Evolutionary conservation across 2,329 filamentous ascomycete genomes (phyloP).

Genomic region (Colletotrichum theobromicola): DNA sequence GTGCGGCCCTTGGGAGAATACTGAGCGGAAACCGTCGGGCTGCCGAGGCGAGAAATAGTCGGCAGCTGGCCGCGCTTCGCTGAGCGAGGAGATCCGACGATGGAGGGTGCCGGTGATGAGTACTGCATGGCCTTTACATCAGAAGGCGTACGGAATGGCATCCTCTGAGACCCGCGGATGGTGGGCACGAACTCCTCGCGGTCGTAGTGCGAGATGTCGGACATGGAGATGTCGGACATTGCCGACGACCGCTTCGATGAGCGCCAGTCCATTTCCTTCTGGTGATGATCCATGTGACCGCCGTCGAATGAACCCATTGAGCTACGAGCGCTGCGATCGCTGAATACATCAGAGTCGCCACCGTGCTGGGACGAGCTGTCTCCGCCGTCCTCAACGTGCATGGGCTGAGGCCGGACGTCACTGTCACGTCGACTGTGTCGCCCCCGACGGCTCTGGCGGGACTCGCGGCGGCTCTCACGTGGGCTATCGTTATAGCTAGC

Average conservation of each 20-base stretch:
- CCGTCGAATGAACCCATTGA: constrained; percentile 56
- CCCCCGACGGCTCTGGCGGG: neutral
- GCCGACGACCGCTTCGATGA: constrained; percentile 42
- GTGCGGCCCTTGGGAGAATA: constrained; percentile 58
- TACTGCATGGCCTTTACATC: constrained; percentile 75
- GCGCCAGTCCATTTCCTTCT: constrained; percentile 35
- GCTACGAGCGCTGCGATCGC: constrained; percentile 61
- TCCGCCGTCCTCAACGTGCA: constrained; percentile 31
- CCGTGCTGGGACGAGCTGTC: constrained; percentile 58
- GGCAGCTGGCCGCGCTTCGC: constrained; percentile 51
- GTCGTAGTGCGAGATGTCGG: constrained; percentile 35
- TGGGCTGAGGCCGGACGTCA: neutral
- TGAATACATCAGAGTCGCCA: constrained; percentile 63
- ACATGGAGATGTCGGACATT: constrained; percentile 58
- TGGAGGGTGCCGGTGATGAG: constrained; percentile 67
- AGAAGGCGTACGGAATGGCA: constrained; percentile 72
- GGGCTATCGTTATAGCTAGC: neutral
- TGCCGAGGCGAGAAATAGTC: constrained; percentile 62
- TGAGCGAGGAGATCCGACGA: constrained; percentile 54
- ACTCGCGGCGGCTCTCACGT: neutral
- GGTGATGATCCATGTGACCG: constrained; percentile 27
- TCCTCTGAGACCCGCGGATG: constrained; percentile 63
- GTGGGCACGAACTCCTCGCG: constrained; percentile 57
- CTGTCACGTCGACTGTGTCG: neutral
- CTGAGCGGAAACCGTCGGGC: constrained; percentile 55